These are phyloP conservation scores for Termitomyces sp. DNA, from an alignment of 768 basidiomycete genomes.

Conservation along the genomic window DNA sequence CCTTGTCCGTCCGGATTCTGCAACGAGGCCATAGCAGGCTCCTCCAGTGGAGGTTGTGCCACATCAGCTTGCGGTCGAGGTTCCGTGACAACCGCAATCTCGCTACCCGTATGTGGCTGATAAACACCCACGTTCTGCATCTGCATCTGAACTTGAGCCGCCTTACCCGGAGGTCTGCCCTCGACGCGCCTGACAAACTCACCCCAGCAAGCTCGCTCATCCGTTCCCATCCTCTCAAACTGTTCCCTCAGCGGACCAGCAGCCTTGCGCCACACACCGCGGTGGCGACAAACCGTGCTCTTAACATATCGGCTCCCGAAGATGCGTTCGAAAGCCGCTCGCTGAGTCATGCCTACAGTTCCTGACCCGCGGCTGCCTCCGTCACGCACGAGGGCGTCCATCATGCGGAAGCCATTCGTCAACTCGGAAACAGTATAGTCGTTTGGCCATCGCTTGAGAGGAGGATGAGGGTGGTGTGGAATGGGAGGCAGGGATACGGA, in stretches of 20 bases:
- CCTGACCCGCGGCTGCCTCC: slow-evolving; percentile 28
- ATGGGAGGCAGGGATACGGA: slow-evolving; percentile 21
- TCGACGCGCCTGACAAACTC: slow-evolving; percentile 63
- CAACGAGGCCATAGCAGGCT: slow-evolving; percentile 22
- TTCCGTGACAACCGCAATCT: slow-evolving; percentile 6
- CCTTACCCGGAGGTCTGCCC: slow-evolving; percentile 34
- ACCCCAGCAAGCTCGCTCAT: slow-evolving; percentile 61
- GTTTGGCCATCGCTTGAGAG: slow-evolving; percentile 71
- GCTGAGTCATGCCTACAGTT: slow-evolving; percentile 43
- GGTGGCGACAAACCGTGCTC: slow-evolving; percentile 66
- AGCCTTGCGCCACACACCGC: slow-evolving; percentile 62
- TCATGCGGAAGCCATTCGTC: slow-evolving; percentile 50
- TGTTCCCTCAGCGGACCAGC: slow-evolving; percentile 36
- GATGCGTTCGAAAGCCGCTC: slow-evolving; percentile 62
- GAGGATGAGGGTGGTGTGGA: slow-evolving; percentile 54
- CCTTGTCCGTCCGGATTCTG: slow-evolving; percentile 21
- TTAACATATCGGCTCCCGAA: slow-evolving; percentile 71
- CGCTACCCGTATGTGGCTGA: not conserved
- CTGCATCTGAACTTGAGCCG: slow-evolving; percentile 1
- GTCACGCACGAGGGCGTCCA: slow-evolving; percentile 35
- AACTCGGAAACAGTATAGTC: slow-evolving; percentile 69
- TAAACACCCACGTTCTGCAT: not conserved
- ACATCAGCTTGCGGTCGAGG: slow-evolving; percentile 7
- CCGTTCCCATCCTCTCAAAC: slow-evolving; percentile 49
- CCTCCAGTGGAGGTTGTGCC: slow-evolving; percentile 7